These are phyloP conservation scores for Candida sanyaensis DNA, from an alignment of 1,139 yeast genomes.

Conservation along the genomic window DNA sequence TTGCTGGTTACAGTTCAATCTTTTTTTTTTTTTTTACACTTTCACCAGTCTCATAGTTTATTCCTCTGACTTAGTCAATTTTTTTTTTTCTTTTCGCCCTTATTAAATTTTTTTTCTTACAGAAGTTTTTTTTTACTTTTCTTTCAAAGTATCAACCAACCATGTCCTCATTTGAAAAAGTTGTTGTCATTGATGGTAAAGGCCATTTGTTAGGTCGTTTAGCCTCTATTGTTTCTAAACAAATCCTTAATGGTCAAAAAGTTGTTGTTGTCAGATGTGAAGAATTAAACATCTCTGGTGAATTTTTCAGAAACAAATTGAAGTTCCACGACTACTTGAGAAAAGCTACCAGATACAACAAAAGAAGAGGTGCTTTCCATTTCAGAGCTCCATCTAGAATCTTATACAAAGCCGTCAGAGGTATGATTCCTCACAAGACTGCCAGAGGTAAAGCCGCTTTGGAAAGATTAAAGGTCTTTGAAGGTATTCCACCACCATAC, in stretches of 20 bases:
- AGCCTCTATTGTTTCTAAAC: conserved; percentile 98
- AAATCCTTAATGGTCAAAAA: conserved; percentile 97
- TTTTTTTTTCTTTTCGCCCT: neutral
- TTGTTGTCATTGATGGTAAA: conserved; percentile 98
- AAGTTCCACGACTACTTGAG: conserved; percentile 99
- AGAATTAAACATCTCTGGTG: conserved; percentile 98
- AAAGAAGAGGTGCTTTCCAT: conserved; percentile 99
- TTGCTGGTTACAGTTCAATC: conserved; percentile 1
- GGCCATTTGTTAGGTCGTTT: conserved; percentile 99
- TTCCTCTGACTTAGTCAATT: neutral
- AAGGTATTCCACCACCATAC: conserved; percentile 99
- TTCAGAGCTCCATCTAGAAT: conserved; percentile 99
- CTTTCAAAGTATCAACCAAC: conserved; percentile 17
- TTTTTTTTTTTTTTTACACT: neutral
- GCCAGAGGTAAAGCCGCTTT: conserved; percentile 99
- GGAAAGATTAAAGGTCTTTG: conserved; percentile 98
- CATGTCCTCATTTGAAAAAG: conserved; percentile 94
- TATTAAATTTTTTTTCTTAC: conserved; percentile 4
- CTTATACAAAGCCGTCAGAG: conserved; percentile 99
- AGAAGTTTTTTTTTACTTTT: conserved; percentile 1
- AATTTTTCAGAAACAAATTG: conserved; percentile 99
- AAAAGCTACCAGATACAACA: conserved; percentile 99
- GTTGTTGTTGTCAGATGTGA: conserved; percentile 97
- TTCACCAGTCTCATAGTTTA: neutral
- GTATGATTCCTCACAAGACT: conserved; percentile 99